Base-by-base conservation (phyloP, 2,329 filamentous ascomycete species). In the Aspergillus brasiliensis region DNA sequence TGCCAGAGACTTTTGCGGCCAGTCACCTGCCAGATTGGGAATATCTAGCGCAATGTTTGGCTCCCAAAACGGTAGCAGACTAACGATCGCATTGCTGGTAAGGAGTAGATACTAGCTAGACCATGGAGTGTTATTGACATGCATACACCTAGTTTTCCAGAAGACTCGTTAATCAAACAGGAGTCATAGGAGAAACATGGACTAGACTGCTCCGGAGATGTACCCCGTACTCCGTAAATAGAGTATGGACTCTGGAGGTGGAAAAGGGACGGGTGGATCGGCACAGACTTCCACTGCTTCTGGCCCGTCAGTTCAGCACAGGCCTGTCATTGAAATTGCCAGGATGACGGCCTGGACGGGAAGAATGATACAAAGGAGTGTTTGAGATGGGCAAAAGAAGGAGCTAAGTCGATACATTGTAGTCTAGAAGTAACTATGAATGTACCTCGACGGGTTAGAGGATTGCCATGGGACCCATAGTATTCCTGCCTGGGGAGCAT, bases 141-240 rank as follows among this genome's bases (percentile, higher is more conserved):
- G 40, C 40, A 44, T 44, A 44, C 8, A 13, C 10, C 40, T 23
- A 44, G 40, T 15, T 44, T 23, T 21, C 6, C n/a, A n/a, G n/a
- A 11, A n/a, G 23, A 27, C 44, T 8, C 25, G 25, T 48, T 28
- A 23, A 11, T 48, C 8, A 49, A 2, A 17, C 19, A 17, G 40
- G 40, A 44, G 11, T 34, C 31, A 15, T 17, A 48, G 44, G 46
- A 49, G 3, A 49, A n/a, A 2, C 19, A 28, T 28, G 31, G 31
- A 15, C 25, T 15, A 17, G 31, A 15, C 25, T 15, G 11, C 46
- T 49, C 27, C 46, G 46, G 46, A 49, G 25, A n/a, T 28, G 46
- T 49, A 49, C 46, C 46, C 46, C 46, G 52, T 55, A 55, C 52
- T 55, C 52, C 38, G 52, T 55, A 55, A 55, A 46, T 55, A 55